phyloP scores from a whole-genome alignment of 2,329 filamentous ascomycete genomes.

The Rhynchosporium graminicola region DNA sequence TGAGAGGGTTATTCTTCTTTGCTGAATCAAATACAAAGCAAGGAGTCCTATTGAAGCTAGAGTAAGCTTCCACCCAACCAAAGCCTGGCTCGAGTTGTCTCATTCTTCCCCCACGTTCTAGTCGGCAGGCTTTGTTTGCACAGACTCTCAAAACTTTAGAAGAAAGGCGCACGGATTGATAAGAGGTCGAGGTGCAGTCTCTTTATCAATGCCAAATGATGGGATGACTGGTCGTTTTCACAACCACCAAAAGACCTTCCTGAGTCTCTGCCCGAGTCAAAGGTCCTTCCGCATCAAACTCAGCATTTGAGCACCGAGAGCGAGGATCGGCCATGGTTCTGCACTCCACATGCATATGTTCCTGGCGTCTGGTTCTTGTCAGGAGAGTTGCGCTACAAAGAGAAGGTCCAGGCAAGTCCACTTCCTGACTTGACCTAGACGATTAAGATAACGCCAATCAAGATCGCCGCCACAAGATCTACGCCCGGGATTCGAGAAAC shows the following conservation, averaged over 20 bases:
- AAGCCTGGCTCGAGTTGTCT: neutral
- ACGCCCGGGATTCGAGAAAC: neutral
- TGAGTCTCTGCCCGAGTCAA: neutral
- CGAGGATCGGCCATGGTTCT: neutral
- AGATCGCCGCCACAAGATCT: slow-evolving; percentile 8
- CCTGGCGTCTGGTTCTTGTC: neutral
- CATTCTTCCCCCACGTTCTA: neutral
- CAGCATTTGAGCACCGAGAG: neutral
- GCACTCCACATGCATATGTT: neutral
- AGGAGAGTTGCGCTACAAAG: neutral
- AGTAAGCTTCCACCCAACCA: neutral
- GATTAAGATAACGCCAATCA: neutral
- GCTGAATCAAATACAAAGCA: neutral
- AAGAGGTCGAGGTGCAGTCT: slow-evolving; percentile 20
- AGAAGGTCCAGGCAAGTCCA: neutral
- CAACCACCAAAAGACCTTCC: neutral
- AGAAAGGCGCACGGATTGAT: slow-evolving; percentile 20
- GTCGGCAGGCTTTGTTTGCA: neutral
- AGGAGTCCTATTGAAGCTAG: neutral
- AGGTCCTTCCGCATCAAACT: neutral
- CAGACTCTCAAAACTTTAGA: neutral
- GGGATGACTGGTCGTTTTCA: slow-evolving; percentile 18
- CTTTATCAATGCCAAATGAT: slow-evolving; percentile 11
- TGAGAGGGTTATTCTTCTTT: neutral
- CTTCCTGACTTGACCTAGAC: neutral